Conservation (phyloP, 2,329 filamentous ascomycete species). For the Endoconidiophora laricicola region DNA sequence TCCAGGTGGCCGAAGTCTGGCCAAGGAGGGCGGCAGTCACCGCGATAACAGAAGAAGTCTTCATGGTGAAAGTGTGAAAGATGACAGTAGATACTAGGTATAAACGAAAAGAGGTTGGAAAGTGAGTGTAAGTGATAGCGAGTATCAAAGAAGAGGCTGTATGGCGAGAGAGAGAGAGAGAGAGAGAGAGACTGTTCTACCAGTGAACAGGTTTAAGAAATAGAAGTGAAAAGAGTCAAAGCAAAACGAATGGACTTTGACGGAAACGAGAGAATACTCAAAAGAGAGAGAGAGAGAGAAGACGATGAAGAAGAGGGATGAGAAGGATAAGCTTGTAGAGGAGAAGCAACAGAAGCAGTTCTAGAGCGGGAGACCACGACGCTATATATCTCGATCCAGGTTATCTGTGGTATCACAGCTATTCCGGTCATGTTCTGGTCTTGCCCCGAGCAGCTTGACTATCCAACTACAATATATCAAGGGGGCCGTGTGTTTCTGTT, state of each 20-base stretch:
- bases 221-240: conserved; percentile 13
- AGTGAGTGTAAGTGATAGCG: conserved; percentile 19
- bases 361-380: background rate
- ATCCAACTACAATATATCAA: too few species aligned
- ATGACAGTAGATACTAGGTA: conserved; percentile 15
- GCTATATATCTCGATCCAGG: conserved; percentile 6
- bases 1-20: conserved; percentile 31
- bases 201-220: conserved; percentile 12
- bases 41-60: conserved; percentile 30
- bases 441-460: too few species aligned
- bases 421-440: background rate
- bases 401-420: background rate
- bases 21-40: conserved; percentile 34
- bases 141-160: conserved; percentile 17
- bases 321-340: background rate
- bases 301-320: background rate
- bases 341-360: background rate
- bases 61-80: conserved; percentile 25
- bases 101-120: conserved; percentile 18
- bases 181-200: conserved; percentile 4
- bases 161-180: background rate
- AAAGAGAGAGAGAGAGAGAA: conserved; percentile 14
- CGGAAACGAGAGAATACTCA: conserved; percentile 14
- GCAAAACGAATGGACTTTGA: conserved; percentile 11
- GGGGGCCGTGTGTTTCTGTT: conserved; percentile 2